Evolutionary conservation across 2,329 filamentous ascomycete species (phyloP).

Genomic region (Phialocephala sp.): DNA sequence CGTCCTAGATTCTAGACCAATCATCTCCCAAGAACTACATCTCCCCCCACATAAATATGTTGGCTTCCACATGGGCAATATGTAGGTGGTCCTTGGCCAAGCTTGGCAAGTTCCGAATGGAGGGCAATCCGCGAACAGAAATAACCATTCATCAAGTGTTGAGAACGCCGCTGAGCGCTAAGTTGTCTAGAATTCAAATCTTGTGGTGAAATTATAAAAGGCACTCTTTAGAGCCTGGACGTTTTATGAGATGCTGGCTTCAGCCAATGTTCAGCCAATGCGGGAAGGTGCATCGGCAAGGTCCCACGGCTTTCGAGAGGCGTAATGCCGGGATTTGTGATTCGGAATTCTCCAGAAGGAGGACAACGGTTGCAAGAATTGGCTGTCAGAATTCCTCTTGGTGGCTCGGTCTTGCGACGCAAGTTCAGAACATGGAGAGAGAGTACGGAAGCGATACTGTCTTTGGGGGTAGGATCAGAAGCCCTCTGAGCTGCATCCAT

Average conservation of each 20-base stretch:
- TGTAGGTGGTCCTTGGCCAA: slow-evolving; percentile 1
- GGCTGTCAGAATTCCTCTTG: too few species aligned
- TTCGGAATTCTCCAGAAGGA: too few species aligned
- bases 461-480: too few species aligned
- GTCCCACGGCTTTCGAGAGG: slow-evolving; percentile 1
- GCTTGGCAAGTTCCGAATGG: slow-evolving; percentile 1
- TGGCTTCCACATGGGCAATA: background rate
- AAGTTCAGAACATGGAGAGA: too few species aligned
- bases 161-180: background rate
- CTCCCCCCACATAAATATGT: too few species aligned
- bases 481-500: background rate
- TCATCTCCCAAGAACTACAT: background rate
- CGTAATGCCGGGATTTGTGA: background rate
- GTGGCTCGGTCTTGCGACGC: too few species aligned
- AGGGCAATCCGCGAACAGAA: background rate
- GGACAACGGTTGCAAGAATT: too few species aligned
- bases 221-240: background rate
- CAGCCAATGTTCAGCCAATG: slow-evolving; percentile 5
- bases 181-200: background rate
- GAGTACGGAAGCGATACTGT: too few species aligned
- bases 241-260: background rate
- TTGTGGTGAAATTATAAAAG: background rate
- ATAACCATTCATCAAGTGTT: background rate
- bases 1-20: background rate
- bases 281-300: background rate